Evolutionary conservation across 2,329 filamentous ascomycete species (phyloP).

Genomic region (Neocucurbitaria cava): DNA sequence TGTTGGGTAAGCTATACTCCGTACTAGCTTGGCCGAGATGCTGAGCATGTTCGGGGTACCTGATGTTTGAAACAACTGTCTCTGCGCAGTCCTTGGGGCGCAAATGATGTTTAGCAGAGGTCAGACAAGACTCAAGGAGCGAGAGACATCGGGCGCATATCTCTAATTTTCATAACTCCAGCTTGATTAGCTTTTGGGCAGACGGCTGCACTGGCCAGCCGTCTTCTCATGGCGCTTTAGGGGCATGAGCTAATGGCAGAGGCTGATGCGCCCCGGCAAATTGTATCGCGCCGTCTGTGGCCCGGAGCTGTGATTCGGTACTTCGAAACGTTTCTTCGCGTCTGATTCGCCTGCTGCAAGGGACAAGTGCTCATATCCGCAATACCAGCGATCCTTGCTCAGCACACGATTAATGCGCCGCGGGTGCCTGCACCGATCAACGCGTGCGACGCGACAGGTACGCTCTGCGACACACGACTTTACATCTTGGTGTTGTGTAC

Average conservation of each 20-base stretch:
- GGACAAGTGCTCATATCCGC: slow-evolving; percentile 11
- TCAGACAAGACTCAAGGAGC: slow-evolving; percentile 21
- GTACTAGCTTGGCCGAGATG: slow-evolving; percentile 27
- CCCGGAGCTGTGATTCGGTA: slow-evolving; percentile 11
- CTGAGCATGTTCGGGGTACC: slow-evolving; percentile 24
- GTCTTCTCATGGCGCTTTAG: slow-evolving; percentile 19
- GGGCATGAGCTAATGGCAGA: slow-evolving; percentile 21
- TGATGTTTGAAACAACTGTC: slow-evolving; percentile 3
- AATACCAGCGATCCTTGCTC: slow-evolving; percentile 12
- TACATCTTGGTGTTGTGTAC: background rate
- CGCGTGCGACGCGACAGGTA: slow-evolving; percentile 1
- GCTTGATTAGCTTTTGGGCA: slow-evolving; percentile 27
- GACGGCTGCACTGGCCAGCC: slow-evolving; percentile 25
- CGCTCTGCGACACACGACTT: background rate
- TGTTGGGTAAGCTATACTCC: slow-evolving; percentile 28
- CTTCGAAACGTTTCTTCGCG: slow-evolving; percentile 2
- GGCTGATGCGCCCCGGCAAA: slow-evolving; percentile 14
- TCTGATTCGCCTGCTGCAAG: slow-evolving; percentile 21
- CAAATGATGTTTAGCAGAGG: slow-evolving; percentile 5
- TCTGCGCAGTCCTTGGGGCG: background rate
- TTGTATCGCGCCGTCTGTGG: slow-evolving; percentile 10
- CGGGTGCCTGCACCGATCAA: background rate
- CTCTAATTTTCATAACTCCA: slow-evolving; percentile 23
- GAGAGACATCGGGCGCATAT: slow-evolving; percentile 25
- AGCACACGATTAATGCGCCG: background rate